Percentiles rank a stretch among this genome's conserved stretches.
These are phyloP conservation scores for Rhododendron ovatum DNA, from an alignment of 148 eudicot species.

Conservation along the genomic window DNA sequence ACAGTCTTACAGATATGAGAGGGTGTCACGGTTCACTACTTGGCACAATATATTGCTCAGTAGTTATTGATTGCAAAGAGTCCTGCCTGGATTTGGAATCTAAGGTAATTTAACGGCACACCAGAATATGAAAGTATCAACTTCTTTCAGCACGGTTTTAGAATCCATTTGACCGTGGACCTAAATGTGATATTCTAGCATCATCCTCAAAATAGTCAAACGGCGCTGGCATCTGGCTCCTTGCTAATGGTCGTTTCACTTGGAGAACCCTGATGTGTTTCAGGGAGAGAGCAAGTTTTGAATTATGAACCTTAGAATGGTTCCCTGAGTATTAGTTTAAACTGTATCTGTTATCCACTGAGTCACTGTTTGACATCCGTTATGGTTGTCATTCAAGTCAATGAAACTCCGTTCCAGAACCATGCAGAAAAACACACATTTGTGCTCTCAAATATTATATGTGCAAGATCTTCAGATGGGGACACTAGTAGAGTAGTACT, in stretches of 20 bases:
- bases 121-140: not conserved
- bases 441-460: no score
- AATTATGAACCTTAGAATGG: not conserved
- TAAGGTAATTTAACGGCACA: not conserved
- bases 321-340: not conserved
- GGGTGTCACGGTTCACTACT: not conserved
- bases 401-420: not conserved
- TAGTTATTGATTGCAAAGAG: not conserved
- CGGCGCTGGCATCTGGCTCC: not conserved
- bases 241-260: not conserved
- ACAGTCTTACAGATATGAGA: not conserved
- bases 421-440: not conserved
- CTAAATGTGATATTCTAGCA: not conserved
- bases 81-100: not conserved
- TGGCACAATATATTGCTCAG: not conserved
- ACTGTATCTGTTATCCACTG: not conserved
- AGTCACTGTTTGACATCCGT: not conserved
- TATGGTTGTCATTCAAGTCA: not conserved
- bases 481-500: not conserved
- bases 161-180: not conserved
- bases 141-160: not conserved
- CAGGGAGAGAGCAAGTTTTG: not conserved
- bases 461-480: not conserved
- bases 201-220: not conserved
- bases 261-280: not conserved